Conservation (phyloP, 2,329 filamentous ascomycete genomes). For the Aspergillus uvarum region DNA sequence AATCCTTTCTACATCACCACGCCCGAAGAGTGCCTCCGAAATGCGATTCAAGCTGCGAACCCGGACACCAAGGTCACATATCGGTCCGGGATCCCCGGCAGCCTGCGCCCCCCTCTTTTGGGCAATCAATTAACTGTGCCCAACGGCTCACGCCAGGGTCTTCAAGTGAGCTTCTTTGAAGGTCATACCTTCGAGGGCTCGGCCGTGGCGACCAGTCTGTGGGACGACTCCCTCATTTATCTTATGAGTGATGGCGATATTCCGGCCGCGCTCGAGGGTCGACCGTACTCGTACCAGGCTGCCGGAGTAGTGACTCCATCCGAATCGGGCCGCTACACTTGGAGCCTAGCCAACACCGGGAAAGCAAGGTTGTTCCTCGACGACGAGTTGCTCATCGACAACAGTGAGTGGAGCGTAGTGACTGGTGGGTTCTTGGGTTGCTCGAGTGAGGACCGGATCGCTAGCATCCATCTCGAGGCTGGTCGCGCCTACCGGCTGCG, state of each 20-base stretch:
- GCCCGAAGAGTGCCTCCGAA: slow-evolving; percentile 1
- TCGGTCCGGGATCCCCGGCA: too few relatives aligned
- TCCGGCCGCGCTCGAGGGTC: background rate
- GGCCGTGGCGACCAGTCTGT: background rate
- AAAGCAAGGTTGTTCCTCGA: background rate
- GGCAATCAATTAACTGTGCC: too few relatives aligned
- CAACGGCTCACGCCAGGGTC: too few relatives aligned
- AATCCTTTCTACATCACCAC: slow-evolving; percentile 9
- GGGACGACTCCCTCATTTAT: slow-evolving; percentile 6
- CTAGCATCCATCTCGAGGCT: background rate
- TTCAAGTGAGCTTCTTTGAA: too few relatives aligned
- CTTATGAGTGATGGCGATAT: slow-evolving; percentile 10
- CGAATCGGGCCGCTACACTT: slow-evolving; percentile 3
- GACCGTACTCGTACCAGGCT: slow-evolving; percentile 5
- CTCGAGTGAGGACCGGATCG: background rate
- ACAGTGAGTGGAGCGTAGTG: background rate
- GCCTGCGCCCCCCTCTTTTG: too few relatives aligned
- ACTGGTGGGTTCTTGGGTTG: slow-evolving; percentile 4
- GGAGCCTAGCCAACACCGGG: slow-evolving; percentile 4
- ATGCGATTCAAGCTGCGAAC: background rate
- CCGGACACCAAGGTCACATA: too few relatives aligned
- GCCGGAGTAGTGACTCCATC: slow-evolving; percentile 2
- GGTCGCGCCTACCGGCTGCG: background rate
- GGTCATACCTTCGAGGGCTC: background rate
- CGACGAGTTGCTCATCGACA: background rate